phyloP scores from a whole-genome alignment of 2,329 filamentous ascomycete species.

The Alternaria sp. region DNA sequence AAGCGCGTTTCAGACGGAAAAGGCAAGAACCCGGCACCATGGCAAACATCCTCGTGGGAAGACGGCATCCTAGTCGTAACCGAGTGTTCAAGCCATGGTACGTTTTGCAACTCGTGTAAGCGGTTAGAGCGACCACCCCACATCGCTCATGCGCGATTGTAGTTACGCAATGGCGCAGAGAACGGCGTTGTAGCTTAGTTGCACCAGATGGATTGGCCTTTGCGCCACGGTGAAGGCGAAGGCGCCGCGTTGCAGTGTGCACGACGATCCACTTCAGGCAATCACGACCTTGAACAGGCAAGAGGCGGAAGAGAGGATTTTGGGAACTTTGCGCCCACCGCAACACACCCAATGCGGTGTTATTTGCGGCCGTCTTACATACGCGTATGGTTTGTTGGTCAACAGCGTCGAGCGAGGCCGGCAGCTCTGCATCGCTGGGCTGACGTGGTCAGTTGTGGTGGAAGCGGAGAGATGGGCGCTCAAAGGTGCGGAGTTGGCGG shows the following conservation, averaged over 20 bases:
- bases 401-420: not conserved
- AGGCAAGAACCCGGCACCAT: conserved; percentile 39
- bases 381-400: not conserved
- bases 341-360: conserved; percentile 9
- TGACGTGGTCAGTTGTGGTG: conserved; percentile 1
- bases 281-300: conserved; percentile 39
- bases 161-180: conserved; percentile 15
- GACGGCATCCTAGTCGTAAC: conserved; percentile 5
- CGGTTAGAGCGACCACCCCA: conserved; percentile 9
- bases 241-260: conserved; percentile 26
- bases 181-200: conserved; percentile 16
- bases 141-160: conserved; percentile 12
- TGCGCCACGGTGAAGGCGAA: conserved; percentile 18
- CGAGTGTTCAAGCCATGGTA: conserved; percentile 15
- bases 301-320: conserved; percentile 9
- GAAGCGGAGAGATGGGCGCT: not conserved
- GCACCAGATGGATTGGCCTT: conserved; percentile 16
- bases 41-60: conserved; percentile 36
- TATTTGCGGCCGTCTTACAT: conserved; percentile 7
- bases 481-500: not conserved
- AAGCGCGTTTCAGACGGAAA: conserved; percentile 43
- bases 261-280: conserved; percentile 34
- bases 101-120: conserved; percentile 12
- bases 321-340: conserved; percentile 4
- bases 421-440: conserved; percentile 1